A percentile compares a stretch with the other conserved stretches of the same genome.
phyloP scores from a whole-genome alignment of 148 eudicot species.

The Fagopyrum homotropicum region DNA sequence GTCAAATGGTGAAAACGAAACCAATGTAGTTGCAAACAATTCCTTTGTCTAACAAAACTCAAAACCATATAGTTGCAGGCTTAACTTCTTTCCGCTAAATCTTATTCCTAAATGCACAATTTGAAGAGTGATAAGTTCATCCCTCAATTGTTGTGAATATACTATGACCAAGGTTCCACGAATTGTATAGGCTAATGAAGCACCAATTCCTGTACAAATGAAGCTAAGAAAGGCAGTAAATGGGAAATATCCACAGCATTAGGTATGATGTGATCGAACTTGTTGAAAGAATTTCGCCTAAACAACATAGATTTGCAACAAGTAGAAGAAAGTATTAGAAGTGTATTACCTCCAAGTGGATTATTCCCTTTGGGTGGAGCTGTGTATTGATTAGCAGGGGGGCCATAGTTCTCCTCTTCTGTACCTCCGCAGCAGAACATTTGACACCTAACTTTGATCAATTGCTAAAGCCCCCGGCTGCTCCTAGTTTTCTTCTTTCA shows the following conservation, averaged over 20 bases:
- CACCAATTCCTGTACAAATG: neutral
- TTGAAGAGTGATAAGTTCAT: neutral
- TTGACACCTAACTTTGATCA: neutral
- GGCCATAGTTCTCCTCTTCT: slow-evolving; percentile 58
- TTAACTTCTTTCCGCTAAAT: neutral
- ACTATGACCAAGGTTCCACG: neutral
- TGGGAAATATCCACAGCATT: neutral
- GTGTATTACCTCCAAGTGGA: slow-evolving; percentile 34
- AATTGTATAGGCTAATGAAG: neutral
- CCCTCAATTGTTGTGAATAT: neutral
- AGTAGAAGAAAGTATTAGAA: neutral
- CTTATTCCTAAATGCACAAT: neutral
- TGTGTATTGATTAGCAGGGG: slow-evolving; percentile 49
- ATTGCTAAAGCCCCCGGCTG: neutral
- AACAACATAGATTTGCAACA: neutral
- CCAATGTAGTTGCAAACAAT: neutral
- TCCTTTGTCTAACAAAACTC: neutral
- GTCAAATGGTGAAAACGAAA: neutral
- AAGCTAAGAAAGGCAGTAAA: neutral
- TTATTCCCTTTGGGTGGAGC: slow-evolving; percentile 61
- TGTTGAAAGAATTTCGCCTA: neutral
- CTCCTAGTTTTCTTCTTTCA: neutral
- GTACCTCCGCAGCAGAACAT: slow-evolving; percentile 83
- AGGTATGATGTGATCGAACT: neutral
- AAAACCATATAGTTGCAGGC: neutral